These are phyloP conservation scores for Xylaria sp. DNA, from an alignment of 2,329 filamentous ascomycete species.

Conservation along the genomic window DNA sequence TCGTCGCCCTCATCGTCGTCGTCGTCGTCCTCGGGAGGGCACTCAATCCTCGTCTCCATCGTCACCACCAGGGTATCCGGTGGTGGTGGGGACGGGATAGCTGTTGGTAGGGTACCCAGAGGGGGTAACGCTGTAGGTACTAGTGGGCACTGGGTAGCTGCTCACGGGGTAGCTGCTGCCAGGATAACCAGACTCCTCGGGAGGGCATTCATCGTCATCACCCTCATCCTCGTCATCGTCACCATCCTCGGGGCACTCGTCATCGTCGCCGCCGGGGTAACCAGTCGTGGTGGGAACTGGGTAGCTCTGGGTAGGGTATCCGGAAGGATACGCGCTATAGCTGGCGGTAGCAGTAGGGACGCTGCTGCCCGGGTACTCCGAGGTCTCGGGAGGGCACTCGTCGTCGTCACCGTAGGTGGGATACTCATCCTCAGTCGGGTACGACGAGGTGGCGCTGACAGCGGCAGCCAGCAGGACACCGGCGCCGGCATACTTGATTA, in stretches of 20 bases:
- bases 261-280: slow-evolving; percentile 26
- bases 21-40: slow-evolving; percentile 1
- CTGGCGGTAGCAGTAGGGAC: slow-evolving; percentile 19
- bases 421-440: no score
- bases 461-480: slow-evolving; percentile 40
- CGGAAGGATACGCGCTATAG: slow-evolving; percentile 22
- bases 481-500: slow-evolving; percentile 41
- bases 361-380: slow-evolving; percentile 6
- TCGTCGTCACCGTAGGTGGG: slow-evolving; percentile 15
- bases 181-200: slow-evolving; percentile 2
- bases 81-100: background rate
- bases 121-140: background rate
- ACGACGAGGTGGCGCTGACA: slow-evolving; percentile 32
- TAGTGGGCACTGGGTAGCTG: no score
- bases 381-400: slow-evolving; percentile 23
- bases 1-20: slow-evolving; percentile 21
- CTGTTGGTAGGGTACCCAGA: background rate
- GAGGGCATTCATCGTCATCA: slow-evolving; percentile 11
- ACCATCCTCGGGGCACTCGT: slow-evolving; percentile 12
- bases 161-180: slow-evolving; percentile 3
- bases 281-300: slow-evolving; percentile 20
- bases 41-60: slow-evolving; percentile 15
- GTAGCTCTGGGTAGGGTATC: slow-evolving; percentile 21
- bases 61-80: slow-evolving; percentile 8
- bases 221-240: slow-evolving; percentile 7